A percentile compares a stretch with the other conserved stretches of the same genome.
These are phyloP conservation scores for Leishmania braziliensis DNA, from an alignment of 208 protist species.

Conservation along the genomic window DNA sequence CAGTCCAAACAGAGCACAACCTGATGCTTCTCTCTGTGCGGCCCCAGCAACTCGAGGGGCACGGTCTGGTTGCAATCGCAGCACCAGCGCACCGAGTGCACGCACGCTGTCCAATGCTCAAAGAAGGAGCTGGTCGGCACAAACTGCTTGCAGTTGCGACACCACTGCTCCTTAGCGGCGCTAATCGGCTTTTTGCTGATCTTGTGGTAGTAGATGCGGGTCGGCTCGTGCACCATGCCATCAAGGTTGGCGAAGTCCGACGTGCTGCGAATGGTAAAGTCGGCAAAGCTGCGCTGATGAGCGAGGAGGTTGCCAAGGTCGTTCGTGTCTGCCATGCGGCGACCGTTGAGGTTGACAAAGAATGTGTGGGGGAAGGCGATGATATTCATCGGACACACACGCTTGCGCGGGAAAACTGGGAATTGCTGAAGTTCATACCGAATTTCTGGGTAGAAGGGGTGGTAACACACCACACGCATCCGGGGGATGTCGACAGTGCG, in stretches of 20 bases:
- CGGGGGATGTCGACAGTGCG: conserved; percentile 81
- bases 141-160: conserved; percentile 90
- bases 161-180: conserved; percentile 76
- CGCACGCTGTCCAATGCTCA: conserved; percentile 76
- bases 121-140: conserved; percentile 69
- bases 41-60: conserved; percentile 75
- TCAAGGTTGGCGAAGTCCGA: conserved; percentile 78
- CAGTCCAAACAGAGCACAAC: conserved; percentile 91
- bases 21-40: conserved; percentile 90
- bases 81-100: conserved; percentile 86
- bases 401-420: conserved; percentile 77
- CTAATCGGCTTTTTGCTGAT: conserved; percentile 51
- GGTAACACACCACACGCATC: conserved; percentile 73
- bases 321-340: conserved; percentile 87
- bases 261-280: conserved; percentile 81
- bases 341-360: conserved; percentile 75
- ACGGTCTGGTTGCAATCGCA: conserved; percentile 78
- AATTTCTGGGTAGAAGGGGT: conserved; percentile 78
- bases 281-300: conserved; percentile 73
- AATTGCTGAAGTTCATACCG: conserved; percentile 83
- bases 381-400: conserved; percentile 70
- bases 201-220: conserved; percentile 88
- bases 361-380: conserved; percentile 53
- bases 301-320: conserved; percentile 87
- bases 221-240: conserved; percentile 90